Base-by-base conservation (phyloP, 805 yeast genomes). In the Yamadazyma nakazawae region DNA sequence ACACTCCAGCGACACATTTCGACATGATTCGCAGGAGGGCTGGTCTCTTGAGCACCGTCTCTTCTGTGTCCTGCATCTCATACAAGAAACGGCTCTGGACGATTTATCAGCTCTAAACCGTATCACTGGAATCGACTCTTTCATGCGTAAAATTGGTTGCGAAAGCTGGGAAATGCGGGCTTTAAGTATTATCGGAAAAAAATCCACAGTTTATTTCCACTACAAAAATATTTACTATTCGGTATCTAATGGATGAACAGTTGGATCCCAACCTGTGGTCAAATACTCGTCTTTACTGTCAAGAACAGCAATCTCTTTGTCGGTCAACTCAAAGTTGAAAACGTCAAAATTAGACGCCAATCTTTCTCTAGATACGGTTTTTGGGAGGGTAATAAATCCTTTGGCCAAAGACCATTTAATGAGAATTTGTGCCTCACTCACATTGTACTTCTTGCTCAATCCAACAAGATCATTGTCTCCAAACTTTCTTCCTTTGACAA, bases 371-470 rank as follows among this genome's bases (percentile, higher is more conserved):
- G 51, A 30, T 30, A 30, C 10, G 5, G 91, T 80, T 64, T 86
- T 85, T 16, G 86, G 89, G 52, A 86, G 70, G 3, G 87, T 86
- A 38, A 86, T 74, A 54, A 80, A 80, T 1, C 91, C 91, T 55
- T 84, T 83, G 54, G 81, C 81, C 47, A 80, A 69, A 1, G 86
- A 78, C 95, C 95, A 88, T 57, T 84, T 76, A 44, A 86, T 68
- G 47, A 87, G 66, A 13, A 86, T 76, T 58, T 85, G 89, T 4
- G 84, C 84, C 16, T 77, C 69, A 8, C 83, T 58, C 26, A 76
- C 72, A 2, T 72, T 71, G 35, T 75, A 75, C 47, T 73, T 75
- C 34, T 71, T 59, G 32, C 84, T 80, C 50, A 85, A 70, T 30
- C 57, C 62, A 18, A 64, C 58, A 42, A 85, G 69, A 42, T 66